These are phyloP conservation scores for Dothideomycetidae sp. DNA, from an alignment of 2,329 filamentous ascomycete species.

Conservation along the genomic window DNA sequence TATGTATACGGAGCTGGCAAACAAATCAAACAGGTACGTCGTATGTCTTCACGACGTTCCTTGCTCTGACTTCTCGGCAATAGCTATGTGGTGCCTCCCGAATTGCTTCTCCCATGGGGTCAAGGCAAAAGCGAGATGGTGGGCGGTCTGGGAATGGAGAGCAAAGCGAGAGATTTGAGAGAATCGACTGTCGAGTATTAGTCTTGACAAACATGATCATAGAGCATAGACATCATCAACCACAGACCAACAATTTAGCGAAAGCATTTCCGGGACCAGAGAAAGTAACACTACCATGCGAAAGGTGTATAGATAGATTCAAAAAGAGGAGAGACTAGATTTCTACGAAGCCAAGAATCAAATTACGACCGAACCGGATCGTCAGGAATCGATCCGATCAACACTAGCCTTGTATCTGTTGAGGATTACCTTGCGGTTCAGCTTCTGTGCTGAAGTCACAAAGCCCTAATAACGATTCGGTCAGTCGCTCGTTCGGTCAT, in stretches of 20 bases:
- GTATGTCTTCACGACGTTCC: not conserved
- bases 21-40: slow-evolving; percentile 26
- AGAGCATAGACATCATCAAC: no score
- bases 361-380: no score
- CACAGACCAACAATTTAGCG: no score
- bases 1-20: slow-evolving; percentile 54
- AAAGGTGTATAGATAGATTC: no score
- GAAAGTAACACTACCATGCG: no score
- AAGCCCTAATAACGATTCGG: slow-evolving; percentile 27
- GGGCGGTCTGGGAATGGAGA: not conserved
- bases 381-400: slow-evolving; percentile 32
- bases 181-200: not conserved
- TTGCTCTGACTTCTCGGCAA: slow-evolving; percentile 14
- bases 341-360: slow-evolving; percentile 28
- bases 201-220: no score
- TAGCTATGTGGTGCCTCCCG: slow-evolving; percentile 18
- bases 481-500: slow-evolving; percentile 1
- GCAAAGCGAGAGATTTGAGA: not conserved
- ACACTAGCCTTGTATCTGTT: slow-evolving; percentile 39
- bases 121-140: not conserved
- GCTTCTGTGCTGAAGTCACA: slow-evolving; percentile 39
- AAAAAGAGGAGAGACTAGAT: no score
- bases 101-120: slow-evolving; percentile 25
- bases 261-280: no score
- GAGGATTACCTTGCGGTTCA: slow-evolving; percentile 36